Conservation (phyloP, 306 rosid species). For the Rosa rugosa region DNA sequence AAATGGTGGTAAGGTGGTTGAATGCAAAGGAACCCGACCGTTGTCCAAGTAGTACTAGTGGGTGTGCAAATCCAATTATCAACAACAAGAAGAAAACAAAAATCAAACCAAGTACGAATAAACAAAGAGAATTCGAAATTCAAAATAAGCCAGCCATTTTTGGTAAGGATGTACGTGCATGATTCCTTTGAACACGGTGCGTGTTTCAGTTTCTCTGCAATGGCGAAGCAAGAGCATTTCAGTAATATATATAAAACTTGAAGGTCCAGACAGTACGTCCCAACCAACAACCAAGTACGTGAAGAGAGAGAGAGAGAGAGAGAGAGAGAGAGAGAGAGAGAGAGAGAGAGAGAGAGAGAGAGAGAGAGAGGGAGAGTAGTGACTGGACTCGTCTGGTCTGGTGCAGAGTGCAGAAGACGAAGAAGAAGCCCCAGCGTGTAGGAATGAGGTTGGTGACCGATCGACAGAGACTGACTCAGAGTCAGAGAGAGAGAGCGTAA, state of each 20-base stretch:
- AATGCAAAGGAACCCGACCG: not conserved
- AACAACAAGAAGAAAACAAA: not conserved
- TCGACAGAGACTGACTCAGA: not conserved
- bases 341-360: not conserved
- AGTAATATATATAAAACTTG: not conserved
- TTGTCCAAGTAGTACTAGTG: not conserved
- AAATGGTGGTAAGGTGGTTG: not conserved
- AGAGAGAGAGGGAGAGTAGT: not conserved
- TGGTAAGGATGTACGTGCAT: not conserved
- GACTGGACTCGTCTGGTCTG: not conserved
- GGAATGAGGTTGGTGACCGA: not conserved
- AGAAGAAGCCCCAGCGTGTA: not conserved
- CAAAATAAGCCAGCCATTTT: not conserved
- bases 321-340: not conserved
- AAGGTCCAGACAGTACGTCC: not conserved
- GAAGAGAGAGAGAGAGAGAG: conserved; percentile 24
- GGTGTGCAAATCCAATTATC: not conserved
- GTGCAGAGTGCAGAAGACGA: conserved; percentile 5
- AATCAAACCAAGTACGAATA: not conserved
- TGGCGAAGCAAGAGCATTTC: not conserved
- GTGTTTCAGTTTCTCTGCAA: conserved; percentile 23
- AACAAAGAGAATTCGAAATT: not conserved
- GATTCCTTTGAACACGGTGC: conserved; percentile 22
- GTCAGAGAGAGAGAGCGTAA: not conserved
- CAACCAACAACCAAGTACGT: conserved; percentile 1